Conservation (phyloP, 257 asterid genomes). For the Jacaranda copaia region DNA sequence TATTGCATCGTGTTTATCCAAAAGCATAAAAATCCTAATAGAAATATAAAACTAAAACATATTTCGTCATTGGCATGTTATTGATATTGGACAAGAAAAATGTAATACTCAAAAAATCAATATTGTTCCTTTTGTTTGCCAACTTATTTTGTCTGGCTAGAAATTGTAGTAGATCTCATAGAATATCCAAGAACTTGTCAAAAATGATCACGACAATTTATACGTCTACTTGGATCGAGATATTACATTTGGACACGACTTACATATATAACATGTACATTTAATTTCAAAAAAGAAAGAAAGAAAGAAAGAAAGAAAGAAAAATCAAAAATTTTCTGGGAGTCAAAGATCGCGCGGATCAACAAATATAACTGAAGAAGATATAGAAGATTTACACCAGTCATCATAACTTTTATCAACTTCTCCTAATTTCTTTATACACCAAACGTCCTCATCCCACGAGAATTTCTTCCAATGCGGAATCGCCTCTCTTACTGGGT, state of each 20-base stretch:
- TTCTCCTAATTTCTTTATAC: slow-evolving; percentile 63
- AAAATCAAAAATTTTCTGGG: neutral
- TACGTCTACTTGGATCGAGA: neutral
- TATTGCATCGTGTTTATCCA: too few species aligned
- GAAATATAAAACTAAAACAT: slow-evolving; percentile 17
- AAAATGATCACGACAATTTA: neutral
- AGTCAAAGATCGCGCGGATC: slow-evolving; percentile 83
- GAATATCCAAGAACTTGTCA: neutral
- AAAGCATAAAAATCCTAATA: neutral
- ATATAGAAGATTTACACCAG: slow-evolving; percentile 51
- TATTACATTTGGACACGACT: slow-evolving; percentile 5
- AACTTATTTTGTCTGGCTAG: slow-evolving; percentile 29
- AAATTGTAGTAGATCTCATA: neutral
- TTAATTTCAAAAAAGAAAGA: neutral
- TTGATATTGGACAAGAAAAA: too few species aligned
- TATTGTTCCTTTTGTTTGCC: slow-evolving; percentile 34
- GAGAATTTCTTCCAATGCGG: slow-evolving; percentile 87
- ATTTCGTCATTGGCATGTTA: slow-evolving; percentile 12
- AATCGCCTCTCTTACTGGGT: slow-evolving; percentile 64
- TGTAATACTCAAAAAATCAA: too few species aligned
- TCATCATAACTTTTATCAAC: slow-evolving; percentile 36
- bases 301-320: neutral
- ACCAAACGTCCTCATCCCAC: slow-evolving; percentile 90
- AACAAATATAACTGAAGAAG: slow-evolving; percentile 65
- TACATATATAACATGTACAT: neutral